Base-by-base conservation (phyloP, 164 flowering plant genomes). In the Protea cynaroides region DNA sequence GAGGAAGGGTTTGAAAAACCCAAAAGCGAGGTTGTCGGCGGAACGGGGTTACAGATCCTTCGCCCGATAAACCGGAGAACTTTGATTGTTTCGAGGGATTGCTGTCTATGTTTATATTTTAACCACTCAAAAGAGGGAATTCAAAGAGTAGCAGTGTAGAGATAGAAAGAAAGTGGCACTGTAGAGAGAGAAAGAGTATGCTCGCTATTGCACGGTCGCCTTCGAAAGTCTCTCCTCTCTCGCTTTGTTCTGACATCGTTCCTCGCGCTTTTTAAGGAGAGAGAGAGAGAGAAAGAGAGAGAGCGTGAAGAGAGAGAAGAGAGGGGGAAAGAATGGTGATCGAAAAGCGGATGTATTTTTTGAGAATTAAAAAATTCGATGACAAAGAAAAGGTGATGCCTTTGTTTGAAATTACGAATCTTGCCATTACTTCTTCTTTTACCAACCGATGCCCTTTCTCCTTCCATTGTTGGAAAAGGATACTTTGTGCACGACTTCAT, bases 31-130 rank as follows among this genome's bases (percentile, higher is more conserved):
- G 61, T 19, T 72, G 66, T 65, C 69, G 65, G 72, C 15, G 40
- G 34, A 43, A 68, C 38, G 46, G 54, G 66, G 59, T 65, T 44
- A 61, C 69, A 68, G 74, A 65, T 65, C 60, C 74, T 44, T 21
- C 56, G 65, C 74, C 69, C 65, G 62, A 65, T 65, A 61, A 61
- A 56, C 68, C 65, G 65, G 69, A 37, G 51, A 51, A 15, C 14
- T 29, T 49, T 49, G 18, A 18, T 15, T 15, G 52, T 15, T 49
- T 49, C 52, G 52, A 49, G 52, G 52, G 52, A 8, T 40, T 8
- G 1, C 46, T 40, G 0, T 29, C 34, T 29, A n/a, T 29, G 2
- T 29, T 29, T 2, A 5, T 29, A 29, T 29, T 3, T 40, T 40
- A 40, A 40, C 10, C 1, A 40, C 46, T 40, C 46, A 40, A 40